phyloP scores from a whole-genome alignment of 73 alveolate genomes.

The Diophrys sp. region DNA sequence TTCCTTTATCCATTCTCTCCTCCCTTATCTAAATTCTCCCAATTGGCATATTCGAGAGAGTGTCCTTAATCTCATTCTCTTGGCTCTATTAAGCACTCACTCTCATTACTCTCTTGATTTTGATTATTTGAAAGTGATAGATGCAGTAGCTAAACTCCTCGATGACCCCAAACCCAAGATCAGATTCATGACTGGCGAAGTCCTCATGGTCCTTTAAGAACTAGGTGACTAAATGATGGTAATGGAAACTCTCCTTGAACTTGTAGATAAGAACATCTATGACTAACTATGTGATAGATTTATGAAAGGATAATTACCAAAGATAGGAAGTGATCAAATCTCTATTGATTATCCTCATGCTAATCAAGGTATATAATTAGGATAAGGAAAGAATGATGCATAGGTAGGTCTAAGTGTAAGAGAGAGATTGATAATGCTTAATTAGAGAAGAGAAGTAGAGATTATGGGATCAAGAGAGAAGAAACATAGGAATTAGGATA shows the following conservation, averaged over 20 bases:
- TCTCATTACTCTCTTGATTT: background rate
- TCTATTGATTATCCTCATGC: background rate
- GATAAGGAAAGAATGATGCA: background rate
- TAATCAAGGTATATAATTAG: background rate
- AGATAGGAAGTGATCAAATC: background rate
- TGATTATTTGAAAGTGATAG: background rate
- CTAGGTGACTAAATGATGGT: constrained; percentile 2
- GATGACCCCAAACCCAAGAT: background rate
- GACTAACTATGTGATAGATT: constrained; percentile 5
- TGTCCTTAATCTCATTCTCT: background rate
- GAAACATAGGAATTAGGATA: too few relatives aligned
- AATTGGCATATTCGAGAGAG: background rate
- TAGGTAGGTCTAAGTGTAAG: background rate
- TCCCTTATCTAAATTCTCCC: background rate
- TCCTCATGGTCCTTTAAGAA: background rate
- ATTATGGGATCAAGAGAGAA: too few relatives aligned
- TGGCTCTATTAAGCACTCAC: background rate
- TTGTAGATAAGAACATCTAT: background rate
- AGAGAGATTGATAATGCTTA: background rate
- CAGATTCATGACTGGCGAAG: background rate
- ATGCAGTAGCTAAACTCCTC: background rate
- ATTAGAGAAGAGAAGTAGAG: too few relatives aligned
- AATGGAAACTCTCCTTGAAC: constrained; percentile 2
- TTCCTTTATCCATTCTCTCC: background rate
- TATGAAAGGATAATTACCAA: background rate